Evolutionary conservation across 129 eudicot species (phyloP).

Genomic region (Apium graveolens): DNA sequence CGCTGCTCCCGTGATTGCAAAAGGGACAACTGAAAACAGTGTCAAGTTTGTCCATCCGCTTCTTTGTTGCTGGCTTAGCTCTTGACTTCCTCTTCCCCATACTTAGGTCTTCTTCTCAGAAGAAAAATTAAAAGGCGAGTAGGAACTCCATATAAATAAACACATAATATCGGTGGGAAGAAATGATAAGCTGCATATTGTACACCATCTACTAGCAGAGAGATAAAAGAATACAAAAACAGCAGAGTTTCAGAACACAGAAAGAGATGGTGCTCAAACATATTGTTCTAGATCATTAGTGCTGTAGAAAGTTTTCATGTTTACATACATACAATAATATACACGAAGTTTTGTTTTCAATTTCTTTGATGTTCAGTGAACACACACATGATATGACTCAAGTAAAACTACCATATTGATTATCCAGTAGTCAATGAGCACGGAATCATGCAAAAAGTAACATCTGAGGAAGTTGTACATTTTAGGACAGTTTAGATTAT

Average conservation of each 20-base stretch:
- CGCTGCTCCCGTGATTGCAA: slow-evolving; percentile 89
- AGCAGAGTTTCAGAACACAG: neutral
- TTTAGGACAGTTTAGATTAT: neutral
- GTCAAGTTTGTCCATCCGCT: slow-evolving; percentile 89
- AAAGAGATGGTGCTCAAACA: neutral
- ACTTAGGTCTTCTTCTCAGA: neutral
- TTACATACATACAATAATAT: neutral
- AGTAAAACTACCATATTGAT: neutral
- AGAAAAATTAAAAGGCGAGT: neutral
- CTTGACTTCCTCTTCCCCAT: slow-evolving; percentile 97
- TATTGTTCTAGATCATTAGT: neutral
- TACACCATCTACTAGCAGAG: neutral
- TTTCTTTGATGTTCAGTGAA: neutral
- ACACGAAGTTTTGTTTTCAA: neutral
- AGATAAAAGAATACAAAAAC: neutral
- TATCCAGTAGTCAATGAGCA: neutral
- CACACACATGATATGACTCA: neutral
- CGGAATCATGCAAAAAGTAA: neutral
- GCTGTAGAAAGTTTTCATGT: neutral
- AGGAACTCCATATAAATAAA: neutral
- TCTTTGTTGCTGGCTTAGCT: slow-evolving; percentile 86
- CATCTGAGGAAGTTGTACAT: neutral
- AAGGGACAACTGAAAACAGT: slow-evolving; percentile 93
- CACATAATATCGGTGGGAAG: neutral
- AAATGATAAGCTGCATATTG: neutral